Base-by-base conservation (phyloP, 768 basidiomycete genomes). In the Asterophora parasitica region DNA sequence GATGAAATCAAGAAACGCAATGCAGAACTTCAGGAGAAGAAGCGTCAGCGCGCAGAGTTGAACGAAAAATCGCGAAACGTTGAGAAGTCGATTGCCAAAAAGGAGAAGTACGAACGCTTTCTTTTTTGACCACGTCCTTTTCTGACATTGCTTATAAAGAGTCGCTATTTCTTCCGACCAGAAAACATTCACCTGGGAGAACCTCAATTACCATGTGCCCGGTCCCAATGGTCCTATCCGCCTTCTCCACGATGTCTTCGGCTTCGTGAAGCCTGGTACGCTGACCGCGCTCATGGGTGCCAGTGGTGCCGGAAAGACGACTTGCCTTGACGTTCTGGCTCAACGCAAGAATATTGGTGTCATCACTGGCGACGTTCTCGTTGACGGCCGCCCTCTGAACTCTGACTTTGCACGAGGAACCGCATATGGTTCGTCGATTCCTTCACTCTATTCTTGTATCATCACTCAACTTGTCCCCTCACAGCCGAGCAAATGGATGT, bases 231-330 rank as follows among this genome's bases (percentile, higher is more conserved):
- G 85, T 7, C 72, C 70, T 11, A 72, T 68, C 7, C 74, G 79
- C 35, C 70, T 92, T 8, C 75, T 92, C 31, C 79, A 90, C 56
- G 81, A 89, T 53, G 79, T 92, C 13, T 77, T 73, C 52, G 90
- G 90, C 0, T 92, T 82, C 58, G 86, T 90, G 35, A 85, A 84
- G 56, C 92, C 92, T 8, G 92, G 90, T 2, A 89, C 83, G n/a
- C 64, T 92, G 51, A 92, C 91, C 0, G 92, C 90, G 1, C 73
- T 94, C 8, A 91, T 94, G 89, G 91, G 91, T 51, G 85, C 85
- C 11, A 84, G 82, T 49, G 88, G 88, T 44, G 87, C 87, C 35
- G 85, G 83, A 67, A 88, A 78, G 72, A 91, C 83, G 26, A 93
- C 83, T 9, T 90, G 76, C 63, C 77, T 82, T 27, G 83, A 82